These are phyloP conservation scores for Neurospora sp. DNA, from an alignment of 495 filamentous ascomycete species.

Conservation along the genomic window DNA sequence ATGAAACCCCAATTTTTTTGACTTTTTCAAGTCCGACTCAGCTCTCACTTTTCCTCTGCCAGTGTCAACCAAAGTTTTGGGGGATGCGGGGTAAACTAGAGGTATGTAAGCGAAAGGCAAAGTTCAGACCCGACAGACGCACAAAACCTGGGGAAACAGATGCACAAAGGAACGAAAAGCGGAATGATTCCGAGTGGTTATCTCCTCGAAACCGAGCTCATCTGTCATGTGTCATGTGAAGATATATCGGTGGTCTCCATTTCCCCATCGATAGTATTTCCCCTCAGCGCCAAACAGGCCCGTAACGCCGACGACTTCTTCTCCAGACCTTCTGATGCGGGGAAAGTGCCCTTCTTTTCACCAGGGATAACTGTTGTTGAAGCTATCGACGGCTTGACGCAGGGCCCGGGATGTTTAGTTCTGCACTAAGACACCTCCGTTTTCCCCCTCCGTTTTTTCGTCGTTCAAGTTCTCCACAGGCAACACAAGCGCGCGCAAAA, in stretches of 20 bases:
- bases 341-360: background rate
- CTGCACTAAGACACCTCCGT: background rate
- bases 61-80: background rate
- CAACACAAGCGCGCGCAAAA: background rate
- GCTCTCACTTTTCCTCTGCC: background rate
- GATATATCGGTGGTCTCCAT: background rate
- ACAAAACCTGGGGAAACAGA: background rate
- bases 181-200: background rate
- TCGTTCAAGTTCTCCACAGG: background rate
- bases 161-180: background rate
- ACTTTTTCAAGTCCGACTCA: background rate
- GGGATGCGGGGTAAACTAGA: background rate
- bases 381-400: background rate
- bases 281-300: background rate
- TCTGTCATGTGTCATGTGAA: background rate
- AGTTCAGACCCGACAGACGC: background rate
- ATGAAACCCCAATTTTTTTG: background rate
- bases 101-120: background rate
- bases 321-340: background rate
- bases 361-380: background rate
- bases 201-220: background rate
- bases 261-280: background rate
- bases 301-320: background rate
- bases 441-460: background rate
- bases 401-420: background rate